Base-by-base conservation (phyloP, 192 early-diverging fungal genomes). In the Podila verticillata region DNA sequence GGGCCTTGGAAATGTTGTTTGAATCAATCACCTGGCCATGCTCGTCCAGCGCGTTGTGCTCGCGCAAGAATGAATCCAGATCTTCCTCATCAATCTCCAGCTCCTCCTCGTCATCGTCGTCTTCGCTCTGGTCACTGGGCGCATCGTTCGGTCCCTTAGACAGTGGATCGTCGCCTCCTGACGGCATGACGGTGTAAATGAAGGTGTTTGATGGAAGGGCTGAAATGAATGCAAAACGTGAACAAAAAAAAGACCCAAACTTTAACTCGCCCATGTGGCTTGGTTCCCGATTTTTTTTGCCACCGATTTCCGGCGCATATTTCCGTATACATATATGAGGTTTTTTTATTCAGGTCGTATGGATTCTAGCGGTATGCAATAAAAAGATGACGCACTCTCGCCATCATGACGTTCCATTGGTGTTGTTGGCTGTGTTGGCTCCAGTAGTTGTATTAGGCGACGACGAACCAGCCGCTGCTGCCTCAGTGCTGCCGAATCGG, bases 21-120 rank as follows among this genome's bases (percentile, higher is more conserved):
- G 39, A 13, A 44, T 44, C 39, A 54, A 54, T 54, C n/a, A 54
- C 51, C 0, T 54, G n/a, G 20, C 51, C 51, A 54, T 54, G 9
- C 51, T 54, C 51, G 24, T 54, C 51, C n/a, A 54, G 51, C 51
- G 51, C 51, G 51, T 54, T 54, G 24, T 54, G 51, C 24, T 54
- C 51, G 1, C 51, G 51, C 51, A 54, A 24, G 10, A 54, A 54
- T 1, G 51, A 54, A 22, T 54, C 51, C n/a, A 54, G 51, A 54
- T 54, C 51, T 0, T 12, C 51, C n/a, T 54, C 51, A 54, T 54
- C 51, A 54, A 54, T 54, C 22, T 24, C 51, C 51, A 54, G 10
- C 22, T 12, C 12, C 13, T 54, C 51, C 4, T 54, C 51, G 6
- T 54, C 51, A 1, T 54, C 51, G 22, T 54, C 51, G 17, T 54